Evolutionary conservation across 305 asterid species (phyloP), one percentile per base, ranked within the genome.

Genomic region (Nicotiana rustica): DNA sequence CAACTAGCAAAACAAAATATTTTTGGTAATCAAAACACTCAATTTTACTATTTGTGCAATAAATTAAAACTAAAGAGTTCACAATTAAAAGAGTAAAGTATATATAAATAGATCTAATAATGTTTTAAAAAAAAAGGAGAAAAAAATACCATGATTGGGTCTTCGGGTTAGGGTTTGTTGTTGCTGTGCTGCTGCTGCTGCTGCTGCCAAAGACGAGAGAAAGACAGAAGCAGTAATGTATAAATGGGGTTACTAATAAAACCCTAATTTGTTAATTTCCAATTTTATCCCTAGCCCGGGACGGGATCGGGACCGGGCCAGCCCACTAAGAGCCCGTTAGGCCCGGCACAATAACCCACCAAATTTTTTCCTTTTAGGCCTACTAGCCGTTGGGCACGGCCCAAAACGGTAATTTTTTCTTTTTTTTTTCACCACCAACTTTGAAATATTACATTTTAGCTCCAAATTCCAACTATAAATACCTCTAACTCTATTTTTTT

Each of bases 91-190:
- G 41, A 38, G 44, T 38, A 38, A 38, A 1, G 44, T 6, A 38
- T 38, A 38, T 38, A 38, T 5, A 38, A 38, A 7, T 38, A 38
- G 44, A 38, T 38, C 44, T 38, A 38, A 38, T 38, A 38, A 38
- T 38, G 44, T 38, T 25, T 18, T 3, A 73, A 44, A 5, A 4
- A 47, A 10, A 1, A 47, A 1, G 14, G 55, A 25, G 8, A 1
- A 73, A 2, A 14, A 0, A 49, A 21, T 7, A 76, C 80, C 80
- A 76, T 76, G 49, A 76, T 76, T 55, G 7, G 67, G 80, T 31
- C 80, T 76, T 55, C n/a, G 57, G 33, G n/a, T 76, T 55, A 31
- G 66, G 18, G 47, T 55, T 76, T 13, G 59, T 55, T 76, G 49
- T 0, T 55, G 31, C 59, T 52, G 59, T 52, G 64, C 64, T 59